Evolutionary conservation across 2,329 filamentous ascomycete genomes (phyloP).

Genomic region (Cryphonectria radicalis): DNA sequence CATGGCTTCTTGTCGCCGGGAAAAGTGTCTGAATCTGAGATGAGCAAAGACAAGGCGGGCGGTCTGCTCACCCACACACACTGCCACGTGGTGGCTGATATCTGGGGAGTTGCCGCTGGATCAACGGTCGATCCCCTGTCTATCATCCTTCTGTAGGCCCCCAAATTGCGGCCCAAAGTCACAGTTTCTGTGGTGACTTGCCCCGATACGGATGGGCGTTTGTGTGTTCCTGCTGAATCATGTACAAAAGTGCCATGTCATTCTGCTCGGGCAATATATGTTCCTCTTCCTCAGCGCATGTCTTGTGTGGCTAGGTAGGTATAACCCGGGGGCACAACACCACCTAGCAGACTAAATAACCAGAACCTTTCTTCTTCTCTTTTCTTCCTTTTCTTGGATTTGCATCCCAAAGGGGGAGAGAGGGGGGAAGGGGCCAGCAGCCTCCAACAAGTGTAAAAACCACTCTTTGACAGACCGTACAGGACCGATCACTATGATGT

Average conservation of each 20-base stretch:
- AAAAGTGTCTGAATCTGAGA: neutral
- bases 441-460: neutral
- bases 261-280: neutral
- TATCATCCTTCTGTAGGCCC: neutral
- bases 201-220: neutral
- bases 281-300: neutral
- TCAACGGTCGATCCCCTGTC: neutral
- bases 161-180: neutral
- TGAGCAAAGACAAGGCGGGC: neutral
- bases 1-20: neutral
- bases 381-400: neutral
- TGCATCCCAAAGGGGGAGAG: neutral
- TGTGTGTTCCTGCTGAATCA: neutral
- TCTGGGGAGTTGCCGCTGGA: neutral
- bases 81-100: neutral
- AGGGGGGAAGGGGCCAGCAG: neutral
- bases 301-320: neutral
- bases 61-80: neutral
- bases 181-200: neutral
- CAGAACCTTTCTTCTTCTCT: neutral
- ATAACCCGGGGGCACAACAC: neutral
- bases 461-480: neutral
- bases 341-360: neutral
- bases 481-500: neutral
- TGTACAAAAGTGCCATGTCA: neutral